Percentiles rank a stretch among this genome's conserved stretches.
Conservation (phyloP, 2,329 filamentous ascomycete genomes). For the Colletotrichum plurivorum region DNA sequence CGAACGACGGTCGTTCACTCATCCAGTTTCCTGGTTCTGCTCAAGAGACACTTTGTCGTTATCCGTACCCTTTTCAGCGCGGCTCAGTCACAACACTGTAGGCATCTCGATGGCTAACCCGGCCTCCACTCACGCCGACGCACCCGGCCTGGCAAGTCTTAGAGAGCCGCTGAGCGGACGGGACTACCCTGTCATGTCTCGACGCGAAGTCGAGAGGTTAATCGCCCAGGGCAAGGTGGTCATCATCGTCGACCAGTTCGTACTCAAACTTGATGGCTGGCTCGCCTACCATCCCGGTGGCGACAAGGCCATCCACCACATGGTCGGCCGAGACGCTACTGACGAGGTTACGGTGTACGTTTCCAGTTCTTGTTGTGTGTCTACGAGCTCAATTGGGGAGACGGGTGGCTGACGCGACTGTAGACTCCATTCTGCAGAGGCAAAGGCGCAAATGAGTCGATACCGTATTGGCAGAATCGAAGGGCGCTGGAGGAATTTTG, state of each 20-base stretch:
- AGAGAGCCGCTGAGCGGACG: conserved; percentile 12
- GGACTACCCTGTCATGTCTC: conserved; percentile 35
- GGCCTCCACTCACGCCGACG: conserved; percentile 2
- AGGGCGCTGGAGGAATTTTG: conserved; percentile 87
- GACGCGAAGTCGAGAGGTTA: conserved; percentile 78
- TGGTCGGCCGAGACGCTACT: conserved; percentile 94
- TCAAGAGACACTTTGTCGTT: neutral
- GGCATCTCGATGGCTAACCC: too few species aligned
- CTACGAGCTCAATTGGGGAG: neutral
- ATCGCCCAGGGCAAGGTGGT: conserved; percentile 87
- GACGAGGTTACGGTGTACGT: conserved; percentile 92
- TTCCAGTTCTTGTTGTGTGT: neutral
- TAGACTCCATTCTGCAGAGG: conserved; percentile 86
- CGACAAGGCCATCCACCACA: conserved; percentile 90
- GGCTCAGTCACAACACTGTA: neutral
- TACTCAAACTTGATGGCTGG: conserved; percentile 92
- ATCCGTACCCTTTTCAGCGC: neutral
- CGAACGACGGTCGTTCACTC: neutral
- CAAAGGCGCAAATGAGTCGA: conserved; percentile 80
- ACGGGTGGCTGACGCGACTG: conserved; percentile 9
- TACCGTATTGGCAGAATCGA: conserved; percentile 89
- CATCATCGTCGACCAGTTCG: conserved; percentile 84
- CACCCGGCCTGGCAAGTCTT: neutral
- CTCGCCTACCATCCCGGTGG: conserved; percentile 92
- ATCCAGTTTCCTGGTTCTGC: conserved; percentile 2